Evolutionary conservation across 2,329 filamentous ascomycete species (phyloP).

Genomic region (Penicillium oxalicum): DNA sequence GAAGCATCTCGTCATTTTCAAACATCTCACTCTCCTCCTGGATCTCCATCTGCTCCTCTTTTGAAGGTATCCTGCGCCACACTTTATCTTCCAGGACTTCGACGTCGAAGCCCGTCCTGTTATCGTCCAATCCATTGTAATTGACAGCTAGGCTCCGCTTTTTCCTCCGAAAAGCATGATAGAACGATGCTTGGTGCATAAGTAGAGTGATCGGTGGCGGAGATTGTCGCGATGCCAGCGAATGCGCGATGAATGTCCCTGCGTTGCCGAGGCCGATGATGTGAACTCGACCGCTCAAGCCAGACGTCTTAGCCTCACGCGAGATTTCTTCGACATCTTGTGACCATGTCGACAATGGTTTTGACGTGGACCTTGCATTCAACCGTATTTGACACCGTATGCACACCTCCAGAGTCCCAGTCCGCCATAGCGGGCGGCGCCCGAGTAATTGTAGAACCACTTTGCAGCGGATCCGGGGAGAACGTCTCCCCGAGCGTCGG

Average conservation of each 20-base stretch:
- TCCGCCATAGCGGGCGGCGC: conserved; percentile 30
- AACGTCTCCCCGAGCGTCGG: conserved; percentile 10
- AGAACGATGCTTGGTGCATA: conserved; percentile 53
- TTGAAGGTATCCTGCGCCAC: conserved; percentile 26
- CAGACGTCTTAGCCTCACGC: conserved; percentile 13
- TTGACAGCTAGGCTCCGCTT: conserved; percentile 32
- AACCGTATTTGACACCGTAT: conserved; percentile 4
- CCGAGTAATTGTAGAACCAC: conserved; percentile 31
- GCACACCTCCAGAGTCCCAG: conserved; percentile 17
- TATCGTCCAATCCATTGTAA: conserved; percentile 38
- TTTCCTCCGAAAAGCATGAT: conserved; percentile 28
- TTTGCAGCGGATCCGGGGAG: conserved; percentile 22
- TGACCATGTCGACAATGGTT: conserved; percentile 24
- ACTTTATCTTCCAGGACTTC: conserved; percentile 30
- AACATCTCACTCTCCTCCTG: background rate
- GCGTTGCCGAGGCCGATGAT: conserved; percentile 77
- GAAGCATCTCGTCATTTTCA: conserved; percentile 7
- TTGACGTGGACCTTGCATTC: conserved; percentile 1
- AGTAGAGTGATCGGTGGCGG: conserved; percentile 73
- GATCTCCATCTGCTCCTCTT: background rate
- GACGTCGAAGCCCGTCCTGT: conserved; percentile 40
- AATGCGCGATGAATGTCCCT: conserved; percentile 70
- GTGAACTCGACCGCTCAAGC: conserved; percentile 54
- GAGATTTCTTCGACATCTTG: conserved; percentile 23
- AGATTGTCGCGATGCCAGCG: conserved; percentile 55